phyloP scores from a whole-genome alignment of 2,329 filamentous ascomycete species.

The Sarocladium strictum region DNA sequence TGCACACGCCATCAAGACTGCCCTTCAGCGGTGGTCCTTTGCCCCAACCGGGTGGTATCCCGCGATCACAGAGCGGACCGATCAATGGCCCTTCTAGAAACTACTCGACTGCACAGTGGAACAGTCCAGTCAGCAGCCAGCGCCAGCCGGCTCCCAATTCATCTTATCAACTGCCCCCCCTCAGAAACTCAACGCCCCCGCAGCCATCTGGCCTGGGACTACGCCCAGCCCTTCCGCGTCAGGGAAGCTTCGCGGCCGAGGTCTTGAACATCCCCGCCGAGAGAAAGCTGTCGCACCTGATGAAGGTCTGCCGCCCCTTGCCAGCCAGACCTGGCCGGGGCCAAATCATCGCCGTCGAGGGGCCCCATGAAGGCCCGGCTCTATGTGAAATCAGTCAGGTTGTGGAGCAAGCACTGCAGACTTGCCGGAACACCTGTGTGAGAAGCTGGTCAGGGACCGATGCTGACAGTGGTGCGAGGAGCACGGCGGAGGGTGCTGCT shows the following conservation, averaged over 20 bases:
- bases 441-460: constrained; percentile 33
- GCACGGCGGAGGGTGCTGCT: not conserved
- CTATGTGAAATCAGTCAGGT: constrained; percentile 51
- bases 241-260: constrained; percentile 42
- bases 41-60: constrained; percentile 23
- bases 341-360: constrained; percentile 77
- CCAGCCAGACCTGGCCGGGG: constrained; percentile 47
- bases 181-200: constrained; percentile 38
- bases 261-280: constrained; percentile 68
- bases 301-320: constrained; percentile 68
- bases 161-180: constrained; percentile 46
- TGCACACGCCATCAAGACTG: constrained; percentile 1
- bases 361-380: constrained; percentile 49
- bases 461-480: not conserved
- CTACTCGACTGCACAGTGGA: not conserved
- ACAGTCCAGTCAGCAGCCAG: not conserved
- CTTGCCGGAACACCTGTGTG: constrained; percentile 34
- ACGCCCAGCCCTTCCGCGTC: not conserved
- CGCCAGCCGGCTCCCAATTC: not conserved
- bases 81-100: constrained; percentile 50
- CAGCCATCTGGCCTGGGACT: constrained; percentile 17
- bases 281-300: constrained; percentile 71
- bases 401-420: constrained; percentile 57
- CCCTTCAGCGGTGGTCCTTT: constrained; percentile 14
- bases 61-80: constrained; percentile 29